phyloP scores from a whole-genome alignment of 2,329 filamentous ascomycete genomes.

The Aureobasidium sp. region DNA sequence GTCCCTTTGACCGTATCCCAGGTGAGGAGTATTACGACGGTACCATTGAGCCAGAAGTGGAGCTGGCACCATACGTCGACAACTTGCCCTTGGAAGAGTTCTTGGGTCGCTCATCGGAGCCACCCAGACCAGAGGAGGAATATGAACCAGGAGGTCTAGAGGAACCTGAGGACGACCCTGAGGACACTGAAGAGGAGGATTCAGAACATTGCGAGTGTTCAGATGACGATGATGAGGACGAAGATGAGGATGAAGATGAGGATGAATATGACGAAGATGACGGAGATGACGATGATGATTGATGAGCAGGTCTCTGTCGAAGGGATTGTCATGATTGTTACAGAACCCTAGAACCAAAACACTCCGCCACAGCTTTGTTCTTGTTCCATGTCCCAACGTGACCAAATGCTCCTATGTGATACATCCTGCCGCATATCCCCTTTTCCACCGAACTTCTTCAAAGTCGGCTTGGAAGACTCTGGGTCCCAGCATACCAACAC shows the following conservation, averaged over 20 bases:
- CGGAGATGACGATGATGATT: not conserved
- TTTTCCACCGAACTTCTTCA: too few relatives aligned
- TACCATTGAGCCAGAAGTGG: not conserved
- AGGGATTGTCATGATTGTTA: not conserved
- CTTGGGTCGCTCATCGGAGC: not conserved
- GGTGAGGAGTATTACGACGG: not conserved
- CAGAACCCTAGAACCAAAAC: not conserved
- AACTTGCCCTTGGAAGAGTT: not conserved
- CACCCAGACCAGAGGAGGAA: not conserved
- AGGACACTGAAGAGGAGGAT: not conserved
- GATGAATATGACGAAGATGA: not conserved
- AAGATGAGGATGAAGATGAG: not conserved
- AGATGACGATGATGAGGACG: not conserved
- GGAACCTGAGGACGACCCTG: not conserved
- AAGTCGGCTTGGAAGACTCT: too few relatives aligned
- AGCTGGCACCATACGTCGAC: not conserved
- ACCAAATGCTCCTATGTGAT: too few relatives aligned
- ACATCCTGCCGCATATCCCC: too few relatives aligned
- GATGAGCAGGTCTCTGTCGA: too few relatives aligned
- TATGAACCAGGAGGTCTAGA: not conserved
- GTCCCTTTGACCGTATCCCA: constrained; percentile 11
- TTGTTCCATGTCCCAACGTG: not conserved
- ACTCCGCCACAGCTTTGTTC: not conserved
- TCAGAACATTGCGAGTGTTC: too few relatives aligned
- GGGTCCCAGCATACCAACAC: too few relatives aligned